Conservation (phyloP, 306 rosid species). For the Castanea mollissima region DNA sequence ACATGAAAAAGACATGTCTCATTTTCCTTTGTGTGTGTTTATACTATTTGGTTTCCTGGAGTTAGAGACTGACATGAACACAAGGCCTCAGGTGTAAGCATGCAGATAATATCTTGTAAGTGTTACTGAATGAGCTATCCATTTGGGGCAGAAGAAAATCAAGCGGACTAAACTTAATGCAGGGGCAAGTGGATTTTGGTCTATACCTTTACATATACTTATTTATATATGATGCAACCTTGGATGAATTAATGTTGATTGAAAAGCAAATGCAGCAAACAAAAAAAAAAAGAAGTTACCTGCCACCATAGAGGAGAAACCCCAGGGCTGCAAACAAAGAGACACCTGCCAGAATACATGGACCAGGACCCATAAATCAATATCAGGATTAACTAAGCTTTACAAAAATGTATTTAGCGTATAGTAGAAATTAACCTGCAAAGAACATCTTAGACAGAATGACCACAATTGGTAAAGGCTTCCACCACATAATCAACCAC, state of each 20-base stretch:
- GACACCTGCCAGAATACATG: conserved; percentile 56
- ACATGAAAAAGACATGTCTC: neutral
- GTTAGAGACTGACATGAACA: neutral
- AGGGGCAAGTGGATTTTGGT: neutral
- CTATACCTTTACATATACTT: neutral
- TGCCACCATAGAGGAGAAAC: conserved; percentile 97
- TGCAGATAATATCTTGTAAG: neutral
- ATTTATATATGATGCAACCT: conserved; percentile 12
- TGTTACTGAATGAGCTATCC: neutral
- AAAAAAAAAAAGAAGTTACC: conserved; percentile 47
- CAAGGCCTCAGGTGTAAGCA: neutral
- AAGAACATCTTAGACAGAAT: conserved; percentile 84
- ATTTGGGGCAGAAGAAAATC: neutral
- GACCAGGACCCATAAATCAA: conserved; percentile 17
- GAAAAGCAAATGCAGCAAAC: conserved; percentile 19
- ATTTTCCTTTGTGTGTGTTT: neutral
- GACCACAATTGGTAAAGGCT: conserved; percentile 54
- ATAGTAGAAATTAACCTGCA: conserved; percentile 55
- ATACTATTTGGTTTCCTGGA: neutral
- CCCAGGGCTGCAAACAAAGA: conserved; percentile 97
- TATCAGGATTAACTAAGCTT: conserved; percentile 2
- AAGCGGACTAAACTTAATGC: neutral
- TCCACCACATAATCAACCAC: conserved; percentile 95
- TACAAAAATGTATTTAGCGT: neutral
- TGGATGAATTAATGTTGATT: conserved; percentile 5